Evolutionary conservation across 352 stramenopile species (phyloP).

Genomic region (Phytophthora multivora): DNA sequence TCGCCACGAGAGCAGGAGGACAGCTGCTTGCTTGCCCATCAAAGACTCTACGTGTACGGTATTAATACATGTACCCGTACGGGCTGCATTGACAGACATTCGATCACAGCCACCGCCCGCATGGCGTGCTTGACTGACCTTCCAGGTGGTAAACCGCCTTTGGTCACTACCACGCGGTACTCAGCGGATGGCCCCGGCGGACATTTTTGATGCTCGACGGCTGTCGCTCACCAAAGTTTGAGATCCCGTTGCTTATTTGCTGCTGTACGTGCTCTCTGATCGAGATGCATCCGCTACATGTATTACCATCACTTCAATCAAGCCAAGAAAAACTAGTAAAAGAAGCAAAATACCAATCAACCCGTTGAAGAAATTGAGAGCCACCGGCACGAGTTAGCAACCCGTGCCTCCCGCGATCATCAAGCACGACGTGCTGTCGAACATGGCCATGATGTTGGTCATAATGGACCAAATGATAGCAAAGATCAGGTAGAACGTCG

Average conservation of each 20-base stretch:
- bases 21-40: not conserved
- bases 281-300: too few species aligned
- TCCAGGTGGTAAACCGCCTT: not conserved
- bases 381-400: slow-evolving; percentile 6
- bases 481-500: slow-evolving; percentile 37
- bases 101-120: not conserved
- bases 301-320: not conserved
- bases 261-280: not conserved
- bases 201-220: not conserved
- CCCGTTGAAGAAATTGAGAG: not conserved
- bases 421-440: slow-evolving; percentile 36
- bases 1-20: not conserved
- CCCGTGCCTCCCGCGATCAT: slow-evolving; percentile 40
- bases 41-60: not conserved
- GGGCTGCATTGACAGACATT: not conserved
- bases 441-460: slow-evolving; percentile 50
- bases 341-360: not conserved
- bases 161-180: not conserved
- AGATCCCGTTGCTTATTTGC: not conserved
- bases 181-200: not conserved
- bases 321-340: not conserved
- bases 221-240: not conserved
- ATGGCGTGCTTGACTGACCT: not conserved
- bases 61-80: too few species aligned
- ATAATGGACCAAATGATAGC: slow-evolving; percentile 34